Percentiles rank a stretch among this genome's conserved stretches.
Conservation (phyloP, 805 yeast genomes). For the Sugiyamaella marilandica region DNA sequence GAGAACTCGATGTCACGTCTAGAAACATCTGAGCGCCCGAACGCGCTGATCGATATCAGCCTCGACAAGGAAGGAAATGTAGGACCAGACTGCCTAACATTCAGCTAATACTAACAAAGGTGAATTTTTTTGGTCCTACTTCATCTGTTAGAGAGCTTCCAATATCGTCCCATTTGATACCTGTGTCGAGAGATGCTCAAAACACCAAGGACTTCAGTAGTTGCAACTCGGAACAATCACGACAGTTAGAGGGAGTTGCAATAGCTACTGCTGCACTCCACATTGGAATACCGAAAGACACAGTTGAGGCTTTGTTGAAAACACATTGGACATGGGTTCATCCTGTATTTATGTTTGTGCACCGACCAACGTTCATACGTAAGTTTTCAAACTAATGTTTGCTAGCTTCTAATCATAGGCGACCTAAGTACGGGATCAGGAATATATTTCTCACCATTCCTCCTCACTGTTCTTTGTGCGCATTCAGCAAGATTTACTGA, state of each 20-base stretch:
- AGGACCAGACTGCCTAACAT: not conserved
- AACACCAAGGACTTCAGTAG: not conserved
- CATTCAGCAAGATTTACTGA: slow-evolving; percentile 3
- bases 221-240: not conserved
- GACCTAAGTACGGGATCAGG: slow-evolving; percentile 2
- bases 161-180: not conserved
- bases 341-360: slow-evolving; percentile 6
- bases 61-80: slow-evolving; percentile 6
- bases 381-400: not conserved
- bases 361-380: slow-evolving; percentile 3
- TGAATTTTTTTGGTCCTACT: slow-evolving; percentile 4
- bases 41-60: not conserved
- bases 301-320: not conserved
- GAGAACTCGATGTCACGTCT: not conserved
- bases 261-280: not conserved
- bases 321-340: slow-evolving; percentile 8
- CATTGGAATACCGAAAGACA: slow-evolving; percentile 1
- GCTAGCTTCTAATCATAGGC: not conserved
- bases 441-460: not conserved
- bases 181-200: not conserved
- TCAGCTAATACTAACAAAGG: not conserved
- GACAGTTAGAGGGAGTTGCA: slow-evolving; percentile 2
- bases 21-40: not conserved
- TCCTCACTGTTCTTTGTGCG: slow-evolving; percentile 2
- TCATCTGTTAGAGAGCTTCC: slow-evolving; percentile 3